phyloP scores from a whole-genome alignment of 345 rosid genomes.

The Toxicodendron radicans region DNA sequence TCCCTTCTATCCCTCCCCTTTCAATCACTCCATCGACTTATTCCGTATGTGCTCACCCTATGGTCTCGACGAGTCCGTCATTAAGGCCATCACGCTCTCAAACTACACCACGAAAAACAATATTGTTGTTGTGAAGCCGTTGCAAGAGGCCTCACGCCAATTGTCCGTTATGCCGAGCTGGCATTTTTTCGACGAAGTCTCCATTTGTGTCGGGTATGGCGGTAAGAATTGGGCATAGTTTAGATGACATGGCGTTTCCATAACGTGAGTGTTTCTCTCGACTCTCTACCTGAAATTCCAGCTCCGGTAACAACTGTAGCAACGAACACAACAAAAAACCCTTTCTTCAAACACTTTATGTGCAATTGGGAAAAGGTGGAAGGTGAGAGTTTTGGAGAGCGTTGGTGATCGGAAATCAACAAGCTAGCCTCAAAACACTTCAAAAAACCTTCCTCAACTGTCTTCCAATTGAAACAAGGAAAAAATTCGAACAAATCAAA shows the following conservation, averaged over 20 bases:
- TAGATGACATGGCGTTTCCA: conserved; percentile 54
- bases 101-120: conserved; percentile 43
- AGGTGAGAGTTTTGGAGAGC: too few species aligned
- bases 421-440: neutral
- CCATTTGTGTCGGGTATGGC: conserved; percentile 87
- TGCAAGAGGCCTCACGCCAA: conserved; percentile 61
- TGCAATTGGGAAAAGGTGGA: neutral
- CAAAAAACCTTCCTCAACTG: too few species aligned
- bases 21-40: conserved; percentile 37
- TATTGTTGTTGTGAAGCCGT: conserved; percentile 17
- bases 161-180: conserved; percentile 89
- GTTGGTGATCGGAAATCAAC: too few species aligned
- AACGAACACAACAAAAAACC: neutral
- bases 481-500: too few species aligned
- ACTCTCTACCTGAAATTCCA: conserved; percentile 26
- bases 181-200: conserved; percentile 55
- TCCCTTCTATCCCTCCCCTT: conserved; percentile 54
- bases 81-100: conserved; percentile 79
- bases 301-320: conserved; percentile 1
- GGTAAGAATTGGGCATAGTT: conserved; percentile 74
- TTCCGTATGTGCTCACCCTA: conserved; percentile 55
- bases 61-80: conserved; percentile 82
- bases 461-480: too few species aligned
- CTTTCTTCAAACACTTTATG: too few species aligned
- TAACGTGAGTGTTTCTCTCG: conserved; percentile 24